Evolutionary conservation across 257 asterid genomes (phyloP).

Genomic region (Solanum pinnatisectum): DNA sequence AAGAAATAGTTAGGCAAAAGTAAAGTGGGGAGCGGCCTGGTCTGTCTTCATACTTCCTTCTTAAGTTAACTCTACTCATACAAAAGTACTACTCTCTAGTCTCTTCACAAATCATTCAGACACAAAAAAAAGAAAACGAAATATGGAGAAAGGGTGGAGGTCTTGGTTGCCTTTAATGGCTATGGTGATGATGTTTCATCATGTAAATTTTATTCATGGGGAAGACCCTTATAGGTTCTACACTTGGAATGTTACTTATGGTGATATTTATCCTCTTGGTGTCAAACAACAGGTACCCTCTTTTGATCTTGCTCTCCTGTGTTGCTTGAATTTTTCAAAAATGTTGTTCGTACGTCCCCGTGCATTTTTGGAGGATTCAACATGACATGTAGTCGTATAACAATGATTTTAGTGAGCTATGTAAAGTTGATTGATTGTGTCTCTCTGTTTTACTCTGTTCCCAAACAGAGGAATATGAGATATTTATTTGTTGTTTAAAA

Average conservation of each 20-base stretch:
- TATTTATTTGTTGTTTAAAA: not conserved
- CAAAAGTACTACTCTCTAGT: not conserved
- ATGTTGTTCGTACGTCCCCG: not conserved
- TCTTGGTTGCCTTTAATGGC: not conserved
- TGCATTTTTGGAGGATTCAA: not conserved
- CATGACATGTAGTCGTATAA: not conserved
- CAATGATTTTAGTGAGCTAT: not conserved
- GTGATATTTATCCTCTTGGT: not conserved
- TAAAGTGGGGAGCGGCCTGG: not conserved
- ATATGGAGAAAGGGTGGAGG: not conserved
- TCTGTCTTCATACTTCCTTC: not conserved
- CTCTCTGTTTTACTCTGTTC: not conserved
- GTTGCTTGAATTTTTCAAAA: not conserved
- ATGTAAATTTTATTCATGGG: not conserved
- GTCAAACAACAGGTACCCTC: not conserved
- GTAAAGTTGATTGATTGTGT: not conserved
- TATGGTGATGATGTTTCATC: not conserved
- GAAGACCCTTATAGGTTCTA: conserved; percentile 4
- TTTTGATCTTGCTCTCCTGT: too few relatives aligned
- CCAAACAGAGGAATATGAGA: not conserved
- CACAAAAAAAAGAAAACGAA: not conserved
- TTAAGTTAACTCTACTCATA: not conserved
- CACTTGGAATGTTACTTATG: not conserved
- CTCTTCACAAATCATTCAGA: not conserved
- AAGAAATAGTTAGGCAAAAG: not conserved